phyloP scores from a whole-genome alignment of 805 yeast species.

The Metschnikowia anglica region DNA sequence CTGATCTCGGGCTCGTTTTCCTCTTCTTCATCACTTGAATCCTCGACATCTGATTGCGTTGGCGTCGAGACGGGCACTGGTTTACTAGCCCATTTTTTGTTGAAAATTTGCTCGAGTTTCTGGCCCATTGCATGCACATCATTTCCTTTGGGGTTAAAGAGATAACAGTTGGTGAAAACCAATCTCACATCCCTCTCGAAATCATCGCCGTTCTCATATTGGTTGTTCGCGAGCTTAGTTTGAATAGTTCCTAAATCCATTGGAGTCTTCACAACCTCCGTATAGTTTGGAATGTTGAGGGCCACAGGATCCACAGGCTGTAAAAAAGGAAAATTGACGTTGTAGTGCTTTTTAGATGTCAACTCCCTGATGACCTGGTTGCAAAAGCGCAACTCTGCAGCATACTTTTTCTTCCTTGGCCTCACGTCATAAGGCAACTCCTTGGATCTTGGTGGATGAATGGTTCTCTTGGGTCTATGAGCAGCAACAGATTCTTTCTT shows the following conservation, averaged over 20 bases:
- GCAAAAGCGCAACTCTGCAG: conserved; percentile 85
- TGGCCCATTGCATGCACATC: conserved; percentile 97
- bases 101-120: conserved; percentile 79
- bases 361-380: conserved; percentile 80
- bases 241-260: conserved; percentile 92
- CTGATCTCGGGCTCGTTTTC: conserved; percentile 62
- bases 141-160: conserved; percentile 94
- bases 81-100: conserved; percentile 79
- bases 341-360: conserved; percentile 76
- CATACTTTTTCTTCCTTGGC: conserved; percentile 89
- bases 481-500: conserved; percentile 74
- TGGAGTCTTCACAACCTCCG: conserved; percentile 82
- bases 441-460: conserved; percentile 94
- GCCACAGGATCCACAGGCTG: conserved; percentile 96
- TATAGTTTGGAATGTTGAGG: conserved; percentile 85
- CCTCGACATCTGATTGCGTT: conserved; percentile 48
- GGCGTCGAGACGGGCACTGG: conserved; percentile 67
- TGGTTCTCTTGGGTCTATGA: conserved; percentile 91
- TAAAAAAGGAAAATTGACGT: conserved; percentile 84
- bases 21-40: conserved; percentile 44
- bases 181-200: conserved; percentile 80
- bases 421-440: conserved; percentile 88
- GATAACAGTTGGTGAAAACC: conserved; percentile 85
- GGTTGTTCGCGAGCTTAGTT: conserved; percentile 77
- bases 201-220: conserved; percentile 84